These are phyloP conservation scores for Citrus mangshanensis DNA, from an alignment of 345 rosid species.

Conservation along the genomic window DNA sequence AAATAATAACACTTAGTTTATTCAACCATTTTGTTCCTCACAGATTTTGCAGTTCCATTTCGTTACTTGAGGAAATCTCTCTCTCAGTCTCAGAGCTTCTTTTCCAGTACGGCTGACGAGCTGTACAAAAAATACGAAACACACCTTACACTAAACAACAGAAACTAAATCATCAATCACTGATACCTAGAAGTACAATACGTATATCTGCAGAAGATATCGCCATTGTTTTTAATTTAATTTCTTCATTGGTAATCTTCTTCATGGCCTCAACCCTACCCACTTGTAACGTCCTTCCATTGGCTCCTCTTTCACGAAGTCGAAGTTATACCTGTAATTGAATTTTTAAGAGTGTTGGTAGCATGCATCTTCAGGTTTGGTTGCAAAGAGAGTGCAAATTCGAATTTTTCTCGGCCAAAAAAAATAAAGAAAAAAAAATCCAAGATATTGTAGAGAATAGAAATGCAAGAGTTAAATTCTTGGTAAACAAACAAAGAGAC, in stretches of 20 bases:
- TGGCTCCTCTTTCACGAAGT: constrained; percentile 60
- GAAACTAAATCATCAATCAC: neutral
- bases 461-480: neutral
- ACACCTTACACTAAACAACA: neutral
- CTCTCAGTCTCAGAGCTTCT: neutral
- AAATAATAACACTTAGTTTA: constrained; percentile 11
- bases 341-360: no score
- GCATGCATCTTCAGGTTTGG: neutral
- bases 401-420: no score
- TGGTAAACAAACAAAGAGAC: constrained; percentile 2
- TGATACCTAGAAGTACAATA: constrained; percentile 19
- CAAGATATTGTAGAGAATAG: no score
- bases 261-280: constrained; percentile 43
- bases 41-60: neutral
- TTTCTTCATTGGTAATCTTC: neutral
- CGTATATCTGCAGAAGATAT: neutral
- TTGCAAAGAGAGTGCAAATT: neutral
- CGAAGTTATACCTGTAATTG: constrained; percentile 58
- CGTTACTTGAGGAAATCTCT: constrained; percentile 5
- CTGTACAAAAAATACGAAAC: constrained; percentile 22
- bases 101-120: neutral
- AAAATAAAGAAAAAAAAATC: neutral
- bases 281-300: constrained; percentile 76
- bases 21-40: constrained; percentile 5
- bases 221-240: neutral